Conservation (phyloP, 352 stramenopile genomes). For the Saprolegnia parasitica region DNA sequence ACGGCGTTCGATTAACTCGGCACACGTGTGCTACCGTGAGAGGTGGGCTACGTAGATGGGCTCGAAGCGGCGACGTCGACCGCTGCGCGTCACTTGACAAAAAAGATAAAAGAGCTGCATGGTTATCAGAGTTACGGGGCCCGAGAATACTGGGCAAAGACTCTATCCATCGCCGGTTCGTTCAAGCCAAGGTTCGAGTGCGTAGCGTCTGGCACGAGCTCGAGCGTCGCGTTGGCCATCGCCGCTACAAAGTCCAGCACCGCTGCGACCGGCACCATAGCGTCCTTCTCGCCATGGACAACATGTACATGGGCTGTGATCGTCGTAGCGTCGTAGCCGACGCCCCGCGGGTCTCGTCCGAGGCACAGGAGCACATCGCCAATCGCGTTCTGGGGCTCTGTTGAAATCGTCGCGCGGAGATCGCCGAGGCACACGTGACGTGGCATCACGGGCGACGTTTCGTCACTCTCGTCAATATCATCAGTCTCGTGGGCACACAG, state of each 20-base stretch:
- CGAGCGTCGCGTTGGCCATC: neutral
- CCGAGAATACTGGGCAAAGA: neutral
- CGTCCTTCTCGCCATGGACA: neutral
- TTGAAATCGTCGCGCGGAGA: neutral
- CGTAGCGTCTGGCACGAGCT: neutral
- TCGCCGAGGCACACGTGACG: neutral
- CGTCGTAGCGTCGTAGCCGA: neutral
- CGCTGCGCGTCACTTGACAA: too few species aligned
- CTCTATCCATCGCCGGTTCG: neutral
- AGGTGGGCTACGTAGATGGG: too few species aligned
- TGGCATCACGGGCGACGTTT: neutral
- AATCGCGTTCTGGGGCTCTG: neutral
- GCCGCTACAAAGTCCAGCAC: neutral
- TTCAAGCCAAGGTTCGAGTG: neutral
- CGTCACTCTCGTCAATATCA: neutral
- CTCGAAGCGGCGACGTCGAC: too few species aligned
- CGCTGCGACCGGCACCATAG: neutral
- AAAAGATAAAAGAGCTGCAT: too few species aligned
- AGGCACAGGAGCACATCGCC: slow-evolving; percentile 17
- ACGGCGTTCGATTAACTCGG: too few species aligned
- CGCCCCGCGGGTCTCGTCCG: neutral
- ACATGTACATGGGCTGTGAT: neutral
- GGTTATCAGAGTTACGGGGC: neutral
- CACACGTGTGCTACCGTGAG: too few species aligned
- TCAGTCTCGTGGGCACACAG: too few species aligned